A percentile compares a stretch with the other conserved stretches of the same genome.
phyloP scores from a whole-genome alignment of 257 asterid genomes.

The Solanum verrucosum region DNA sequence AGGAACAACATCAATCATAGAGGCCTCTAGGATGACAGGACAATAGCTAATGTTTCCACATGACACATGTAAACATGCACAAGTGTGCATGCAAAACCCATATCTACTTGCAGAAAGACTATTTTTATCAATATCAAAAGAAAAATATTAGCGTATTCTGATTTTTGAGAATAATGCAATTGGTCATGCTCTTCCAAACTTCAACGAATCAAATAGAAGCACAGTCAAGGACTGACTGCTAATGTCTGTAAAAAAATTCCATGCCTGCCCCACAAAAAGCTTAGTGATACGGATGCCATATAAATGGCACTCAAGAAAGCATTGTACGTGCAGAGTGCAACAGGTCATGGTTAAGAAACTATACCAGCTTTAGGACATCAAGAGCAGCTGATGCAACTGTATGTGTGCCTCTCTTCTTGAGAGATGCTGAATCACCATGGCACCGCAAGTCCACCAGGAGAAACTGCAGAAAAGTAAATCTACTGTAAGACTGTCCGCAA shows the following conservation, averaged over 20 bases:
- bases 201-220: neutral
- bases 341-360: neutral
- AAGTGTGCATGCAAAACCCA: neutral
- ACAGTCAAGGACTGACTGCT: neutral
- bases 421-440: constrained; percentile 91
- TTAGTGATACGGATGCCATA: neutral
- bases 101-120: neutral
- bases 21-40: neutral
- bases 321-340: neutral
- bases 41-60: neutral
- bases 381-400: constrained; percentile 89
- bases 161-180: neutral
- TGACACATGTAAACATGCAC: neutral
- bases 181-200: neutral
- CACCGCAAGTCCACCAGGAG: constrained; percentile 96
- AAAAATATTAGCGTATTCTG: neutral
- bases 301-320: neutral
- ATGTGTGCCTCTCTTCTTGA: constrained; percentile 74
- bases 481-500: constrained; percentile 15
- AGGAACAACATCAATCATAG: neutral
- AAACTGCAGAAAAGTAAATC: constrained; percentile 55
- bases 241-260: neutral
- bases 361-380: constrained; percentile 91
- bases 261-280: neutral
- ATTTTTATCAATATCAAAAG: neutral